Base-by-base conservation (phyloP, 1,284 basidiomycete species). In the Ustilago bromivora region DNA sequence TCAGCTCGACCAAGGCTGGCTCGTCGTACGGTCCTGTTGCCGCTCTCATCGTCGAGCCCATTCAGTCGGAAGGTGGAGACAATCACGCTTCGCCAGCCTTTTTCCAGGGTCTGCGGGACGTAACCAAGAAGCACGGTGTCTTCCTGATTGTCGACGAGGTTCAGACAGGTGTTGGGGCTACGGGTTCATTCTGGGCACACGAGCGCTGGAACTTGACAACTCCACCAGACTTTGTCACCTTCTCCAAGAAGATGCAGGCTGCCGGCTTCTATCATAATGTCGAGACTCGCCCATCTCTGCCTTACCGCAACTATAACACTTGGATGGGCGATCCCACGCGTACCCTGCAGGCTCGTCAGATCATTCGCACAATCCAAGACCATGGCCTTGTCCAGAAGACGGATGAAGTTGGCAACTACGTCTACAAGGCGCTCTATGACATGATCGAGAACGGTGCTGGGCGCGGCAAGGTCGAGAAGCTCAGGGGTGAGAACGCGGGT, bases 1-100 rank as follows among this genome's bases (percentile, higher is more conserved):
- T 79, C 57, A 76, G 73, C 41, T 71, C 68, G 63, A 88, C 88
- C 82, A 75, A 82, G 54, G 84, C 82, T 23, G 79, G 73, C 40
- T 74, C 71, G 4, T 19, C 70, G 3, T 57, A 72, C 51, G 85
- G 85, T 67, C 88, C 88, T 1, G 87, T 90, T 40, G 89, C 89
- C 1, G 89, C 89, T 0, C 84, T 90, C 49, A 89, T 90, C 69
- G 88, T 90, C 69, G 89, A 90, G 82, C 89, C 89, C 13, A 88
- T 90, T 71, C 87, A 89, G 62, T 88, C 88, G n/a, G 89, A 89
- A 80, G 89, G 89, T 11, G 89, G 89, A 11, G 89, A 90, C 85
- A 87, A 88, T 69, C 89, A 90, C 80, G 89, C 89, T 11, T 88
- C 88, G 9, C 86, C 87, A 17, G 72, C 79, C 40, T 90, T 89